Percentiles rank a stretch among this genome's conserved stretches.
Conservation (phyloP, 2,329 filamentous ascomycete genomes). For the Sporothrix dimorphospora region DNA sequence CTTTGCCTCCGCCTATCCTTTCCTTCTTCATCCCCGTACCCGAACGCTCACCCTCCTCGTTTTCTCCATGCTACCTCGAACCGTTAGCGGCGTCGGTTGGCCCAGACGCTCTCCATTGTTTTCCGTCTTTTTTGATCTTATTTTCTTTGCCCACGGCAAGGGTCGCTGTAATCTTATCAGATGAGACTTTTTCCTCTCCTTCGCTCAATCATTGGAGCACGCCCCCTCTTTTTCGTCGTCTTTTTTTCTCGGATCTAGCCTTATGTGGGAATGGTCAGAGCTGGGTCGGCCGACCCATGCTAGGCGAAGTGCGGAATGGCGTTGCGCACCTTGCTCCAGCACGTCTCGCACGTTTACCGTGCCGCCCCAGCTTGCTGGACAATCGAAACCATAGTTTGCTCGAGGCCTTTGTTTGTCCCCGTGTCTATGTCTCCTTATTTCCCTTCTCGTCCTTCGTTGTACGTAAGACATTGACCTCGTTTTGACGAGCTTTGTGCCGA, state of each 20-base stretch:
- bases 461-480: not conserved
- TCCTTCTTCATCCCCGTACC: too few relatives aligned
- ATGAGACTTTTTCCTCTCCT: not conserved
- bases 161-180: not conserved
- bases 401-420: too few relatives aligned
- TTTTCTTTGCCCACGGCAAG: not conserved
- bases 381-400: too few relatives aligned
- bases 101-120: not conserved
- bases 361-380: not conserved
- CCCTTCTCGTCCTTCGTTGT: not conserved
- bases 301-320: slow-evolving; percentile 6
- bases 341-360: not conserved
- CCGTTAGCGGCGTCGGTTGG: not conserved
- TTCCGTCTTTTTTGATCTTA: not conserved
- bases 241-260: not conserved
- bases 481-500: slow-evolving; percentile 2
- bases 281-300: not conserved
- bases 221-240: not conserved
- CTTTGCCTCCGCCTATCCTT: too few relatives aligned
- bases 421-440: too few relatives aligned
- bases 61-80: not conserved
- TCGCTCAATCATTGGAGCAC: not conserved
- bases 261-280: not conserved
- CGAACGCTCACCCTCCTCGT: not conserved
- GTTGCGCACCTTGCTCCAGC: not conserved